Conservation (phyloP, 257 asterid species). For the Solanum etuberosum region DNA sequence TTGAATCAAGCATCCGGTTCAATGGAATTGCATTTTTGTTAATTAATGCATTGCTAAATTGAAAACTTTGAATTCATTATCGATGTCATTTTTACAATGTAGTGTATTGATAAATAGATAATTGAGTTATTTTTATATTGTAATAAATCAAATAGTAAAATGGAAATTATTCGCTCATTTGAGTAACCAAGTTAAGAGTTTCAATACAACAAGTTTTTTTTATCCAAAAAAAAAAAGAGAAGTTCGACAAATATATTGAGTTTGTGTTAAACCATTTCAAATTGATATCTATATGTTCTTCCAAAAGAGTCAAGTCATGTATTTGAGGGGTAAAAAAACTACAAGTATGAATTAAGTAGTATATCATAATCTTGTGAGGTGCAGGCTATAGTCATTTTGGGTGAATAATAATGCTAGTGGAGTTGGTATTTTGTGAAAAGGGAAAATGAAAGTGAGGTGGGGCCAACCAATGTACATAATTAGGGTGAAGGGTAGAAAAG, state of each 20-base stretch:
- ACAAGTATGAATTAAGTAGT: not conserved
- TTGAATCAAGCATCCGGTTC: not conserved
- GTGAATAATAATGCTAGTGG: not conserved
- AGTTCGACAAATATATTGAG: not conserved
- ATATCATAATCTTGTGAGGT: not conserved
- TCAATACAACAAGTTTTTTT: not conserved
- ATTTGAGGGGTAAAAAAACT: not conserved
- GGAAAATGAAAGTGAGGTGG: not conserved
- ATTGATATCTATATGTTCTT: not conserved
- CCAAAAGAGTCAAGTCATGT: not conserved
- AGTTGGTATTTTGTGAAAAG: not conserved
- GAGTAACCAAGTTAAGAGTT: not conserved
- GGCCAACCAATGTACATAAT: not conserved
- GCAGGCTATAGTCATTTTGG: not conserved
- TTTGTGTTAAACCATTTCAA: not conserved
- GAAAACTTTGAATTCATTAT: not conserved
- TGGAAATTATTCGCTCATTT: not conserved
- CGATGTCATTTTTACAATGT: no score
- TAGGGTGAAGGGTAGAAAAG: constrained; percentile 2
- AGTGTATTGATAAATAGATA: not conserved
- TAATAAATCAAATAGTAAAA: not conserved
- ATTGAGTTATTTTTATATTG: not conserved
- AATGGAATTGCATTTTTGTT: not conserved
- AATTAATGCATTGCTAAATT: not conserved
- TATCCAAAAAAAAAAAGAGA: not conserved